Conservation (phyloP, 2,329 filamentous ascomycete species). For the Onygenales sp. region DNA sequence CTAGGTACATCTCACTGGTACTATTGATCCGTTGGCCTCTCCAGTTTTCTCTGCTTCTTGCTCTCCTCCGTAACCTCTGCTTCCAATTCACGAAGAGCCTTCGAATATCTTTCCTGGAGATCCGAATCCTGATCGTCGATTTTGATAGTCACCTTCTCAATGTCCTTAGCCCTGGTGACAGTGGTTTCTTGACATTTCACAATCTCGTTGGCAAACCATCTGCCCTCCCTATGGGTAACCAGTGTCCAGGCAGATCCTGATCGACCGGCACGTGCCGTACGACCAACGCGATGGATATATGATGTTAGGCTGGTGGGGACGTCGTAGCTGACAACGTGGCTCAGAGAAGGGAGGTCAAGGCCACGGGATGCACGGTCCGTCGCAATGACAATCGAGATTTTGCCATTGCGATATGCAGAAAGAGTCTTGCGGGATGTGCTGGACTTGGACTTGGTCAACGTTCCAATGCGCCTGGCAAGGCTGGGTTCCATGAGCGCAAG, state of each 20-base stretch:
- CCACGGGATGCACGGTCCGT: constrained; percentile 91
- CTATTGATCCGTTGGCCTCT: background rate
- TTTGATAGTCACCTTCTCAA: constrained; percentile 24
- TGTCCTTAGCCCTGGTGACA: constrained; percentile 20
- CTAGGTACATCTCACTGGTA: too few species aligned
- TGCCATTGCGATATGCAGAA: constrained; percentile 52
- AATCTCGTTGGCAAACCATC: constrained; percentile 88
- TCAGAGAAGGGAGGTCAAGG: constrained; percentile 68
- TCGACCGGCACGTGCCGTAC: constrained; percentile 75
- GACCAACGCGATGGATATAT: constrained; percentile 86
- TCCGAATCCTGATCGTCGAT: constrained; percentile 16
- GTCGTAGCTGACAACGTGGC: constrained; percentile 90
- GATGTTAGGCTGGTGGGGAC: constrained; percentile 69
- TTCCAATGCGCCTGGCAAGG: constrained; percentile 51
- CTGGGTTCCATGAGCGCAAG: constrained; percentile 57
- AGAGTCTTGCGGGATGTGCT: constrained; percentile 59
- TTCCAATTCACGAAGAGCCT: constrained; percentile 28
- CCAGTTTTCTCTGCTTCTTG: background rate
- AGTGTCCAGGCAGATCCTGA: constrained; percentile 76
- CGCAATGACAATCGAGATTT: constrained; percentile 68
- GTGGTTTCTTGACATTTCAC: constrained; percentile 39
- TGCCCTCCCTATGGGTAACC: constrained; percentile 68
- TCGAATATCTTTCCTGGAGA: constrained; percentile 22
- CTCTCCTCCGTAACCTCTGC: constrained; percentile 20
- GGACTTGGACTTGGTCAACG: constrained; percentile 69